Conservation (phyloP, 352 stramenopile genomes). For the Phytophthora europaea region DNA sequence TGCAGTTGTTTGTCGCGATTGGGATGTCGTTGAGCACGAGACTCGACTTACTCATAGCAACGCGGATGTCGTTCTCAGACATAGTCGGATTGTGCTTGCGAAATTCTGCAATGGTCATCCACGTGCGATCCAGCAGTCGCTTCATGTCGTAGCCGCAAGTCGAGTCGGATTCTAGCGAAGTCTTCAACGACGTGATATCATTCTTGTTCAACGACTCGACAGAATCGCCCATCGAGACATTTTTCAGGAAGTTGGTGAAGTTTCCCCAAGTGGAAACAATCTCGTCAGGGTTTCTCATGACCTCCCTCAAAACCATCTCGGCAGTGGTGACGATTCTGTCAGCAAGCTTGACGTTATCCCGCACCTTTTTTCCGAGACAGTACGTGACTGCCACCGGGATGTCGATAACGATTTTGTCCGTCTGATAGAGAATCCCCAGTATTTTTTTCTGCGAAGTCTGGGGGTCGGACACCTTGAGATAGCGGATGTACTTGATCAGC, state of each 20-base stretch:
- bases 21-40: conserved; percentile 61
- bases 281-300: conserved; percentile 34
- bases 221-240: conserved; percentile 24
- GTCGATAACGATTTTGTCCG: conserved; percentile 46
- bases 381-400: conserved; percentile 45
- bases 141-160: conserved; percentile 36
- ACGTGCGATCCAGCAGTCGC: conserved; percentile 30
- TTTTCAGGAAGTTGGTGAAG: conserved; percentile 33
- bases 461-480: conserved; percentile 37
- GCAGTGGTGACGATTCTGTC: conserved; percentile 39
- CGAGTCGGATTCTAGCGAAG: conserved; percentile 26
- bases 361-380: conserved; percentile 37
- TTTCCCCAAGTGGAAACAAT: conserved; percentile 38
- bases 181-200: conserved; percentile 26
- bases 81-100: conserved; percentile 24
- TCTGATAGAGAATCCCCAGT: conserved; percentile 43
- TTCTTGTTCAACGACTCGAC: conserved; percentile 23
- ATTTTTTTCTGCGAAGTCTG: conserved; percentile 46
- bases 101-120: conserved; percentile 28
- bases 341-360: conserved; percentile 33
- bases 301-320: conserved; percentile 36
- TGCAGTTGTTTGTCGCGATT: conserved; percentile 40
- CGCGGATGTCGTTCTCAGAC: conserved; percentile 27
- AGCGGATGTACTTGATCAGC: conserved; percentile 34
- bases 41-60: conserved; percentile 35